phyloP scores from a whole-genome alignment of 306 rosid species.

The Sophora flavescens region DNA sequence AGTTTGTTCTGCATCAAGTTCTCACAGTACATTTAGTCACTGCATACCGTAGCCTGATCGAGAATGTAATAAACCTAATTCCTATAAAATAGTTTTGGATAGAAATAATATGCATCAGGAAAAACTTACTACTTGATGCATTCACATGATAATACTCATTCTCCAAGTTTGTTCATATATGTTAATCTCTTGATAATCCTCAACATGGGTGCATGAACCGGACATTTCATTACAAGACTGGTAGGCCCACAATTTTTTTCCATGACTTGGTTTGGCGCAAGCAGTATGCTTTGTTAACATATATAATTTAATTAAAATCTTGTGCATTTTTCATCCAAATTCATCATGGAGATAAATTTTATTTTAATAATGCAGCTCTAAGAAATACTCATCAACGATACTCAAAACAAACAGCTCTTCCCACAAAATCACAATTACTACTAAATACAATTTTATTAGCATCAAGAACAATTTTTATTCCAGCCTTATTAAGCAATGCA shows the following conservation, averaged over 20 bases:
- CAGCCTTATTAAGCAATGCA: too few species aligned
- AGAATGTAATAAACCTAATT: not conserved
- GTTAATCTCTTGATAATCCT: not conserved
- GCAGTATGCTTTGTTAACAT: not conserved
- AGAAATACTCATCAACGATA: too few species aligned
- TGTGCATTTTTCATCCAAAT: too few species aligned
- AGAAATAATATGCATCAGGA: not conserved
- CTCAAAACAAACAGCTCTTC: too few species aligned
- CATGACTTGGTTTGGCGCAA: not conserved
- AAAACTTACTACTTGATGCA: not conserved
- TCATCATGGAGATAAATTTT: too few species aligned
- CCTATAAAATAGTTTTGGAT: not conserved
- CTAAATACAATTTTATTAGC: too few species aligned
- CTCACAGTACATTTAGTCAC: slow-evolving; percentile 7
- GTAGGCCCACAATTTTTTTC: not conserved
- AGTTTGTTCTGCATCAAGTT: slow-evolving; percentile 8
- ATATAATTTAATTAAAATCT: not conserved
- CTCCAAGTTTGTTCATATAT: not conserved
- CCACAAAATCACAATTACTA: too few species aligned
- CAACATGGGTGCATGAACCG: not conserved
- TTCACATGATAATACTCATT: not conserved
- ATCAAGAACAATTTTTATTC: too few species aligned
- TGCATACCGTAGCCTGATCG: not conserved
- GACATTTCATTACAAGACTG: not conserved
- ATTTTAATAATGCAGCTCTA: too few species aligned